Base-by-base conservation (phyloP, 305 asterid genomes). In the Lippia alba region DNA sequence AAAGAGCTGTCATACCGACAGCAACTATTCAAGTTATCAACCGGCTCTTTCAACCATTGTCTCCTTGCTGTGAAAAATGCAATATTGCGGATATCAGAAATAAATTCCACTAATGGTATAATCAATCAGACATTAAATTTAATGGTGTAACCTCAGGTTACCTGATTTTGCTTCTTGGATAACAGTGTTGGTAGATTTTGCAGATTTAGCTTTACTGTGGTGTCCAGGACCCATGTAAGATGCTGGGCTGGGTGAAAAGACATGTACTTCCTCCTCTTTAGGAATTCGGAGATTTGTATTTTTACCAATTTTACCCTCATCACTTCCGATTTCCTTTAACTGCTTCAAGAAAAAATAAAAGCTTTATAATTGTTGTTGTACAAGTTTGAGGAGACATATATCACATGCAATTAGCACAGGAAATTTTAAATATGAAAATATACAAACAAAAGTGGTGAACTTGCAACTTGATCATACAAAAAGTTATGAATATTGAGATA, bases 1-100 rank as follows among this genome's bases (percentile, higher is more conserved):
- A 92, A 81, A 55, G 98, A 92, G 78, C 88, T 92, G 80, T 90
- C 97, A 74, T 82, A 87, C 45, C 96, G 84, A 74, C 92, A 85
- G 63, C 79, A 76, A 57, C 75, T 72, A 61, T 70, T 77, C 68
- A 75, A 66, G 74, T 82, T 84, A 39, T 87, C 84, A 64, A 56
- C 81, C 41, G 69, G 71, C 74, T 81, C 96, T 92, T 36, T 36
- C 41, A 36, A 36, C 41, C 41, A 36, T 36, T 36, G 41, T 36
- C 41, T 36, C 9, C 41, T 36, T 36, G 41, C 41, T 36, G 87
- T 75, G 77, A 53, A 59, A 24, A 46, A 73, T 62, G 71, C 17
- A 61, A 60, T 58, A 24, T 82, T 33, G 73, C n/a, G 58, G 66
- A 64, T 34, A 83, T 46, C 36, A 73, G 53, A 75, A 58, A 55